These are phyloP conservation scores for Senna siamea DNA, from an alignment of 306 rosid genomes.

Conservation along the genomic window DNA sequence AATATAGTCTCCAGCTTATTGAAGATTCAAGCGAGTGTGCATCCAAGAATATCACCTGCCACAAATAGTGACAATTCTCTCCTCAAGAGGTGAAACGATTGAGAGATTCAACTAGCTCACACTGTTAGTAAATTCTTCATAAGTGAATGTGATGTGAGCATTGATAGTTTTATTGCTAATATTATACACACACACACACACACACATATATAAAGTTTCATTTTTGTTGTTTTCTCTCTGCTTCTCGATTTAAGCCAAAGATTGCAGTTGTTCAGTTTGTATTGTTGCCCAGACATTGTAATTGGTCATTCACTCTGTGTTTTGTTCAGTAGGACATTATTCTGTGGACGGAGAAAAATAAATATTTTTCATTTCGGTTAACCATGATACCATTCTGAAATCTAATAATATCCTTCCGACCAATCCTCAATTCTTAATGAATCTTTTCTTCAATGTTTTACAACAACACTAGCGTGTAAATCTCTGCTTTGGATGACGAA, in stretches of 20 bases:
- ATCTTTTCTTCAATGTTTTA: constrained; percentile 52
- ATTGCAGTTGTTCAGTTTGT: too few species aligned
- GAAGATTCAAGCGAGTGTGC: constrained; percentile 35
- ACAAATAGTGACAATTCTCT: background rate
- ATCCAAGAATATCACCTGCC: constrained; percentile 14
- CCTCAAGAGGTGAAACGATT: constrained; percentile 37
- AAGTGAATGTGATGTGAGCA: background rate
- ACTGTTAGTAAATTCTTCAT: too few species aligned
- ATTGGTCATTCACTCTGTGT: background rate
- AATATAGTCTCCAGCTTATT: constrained; percentile 48
- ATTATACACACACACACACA: too few species aligned
- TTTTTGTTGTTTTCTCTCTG: background rate
- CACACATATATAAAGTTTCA: too few species aligned
- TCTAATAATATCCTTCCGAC: background rate
- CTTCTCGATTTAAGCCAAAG: background rate
- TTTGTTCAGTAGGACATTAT: background rate
- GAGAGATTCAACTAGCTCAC: too few species aligned
- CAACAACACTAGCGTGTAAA: constrained; percentile 59
- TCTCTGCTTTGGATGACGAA: constrained; percentile 79
- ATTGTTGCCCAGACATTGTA: too few species aligned
- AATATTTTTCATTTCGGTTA: too few species aligned
- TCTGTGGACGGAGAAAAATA: background rate
- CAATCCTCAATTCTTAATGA: background rate
- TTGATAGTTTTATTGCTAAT: too few species aligned
- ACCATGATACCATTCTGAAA: background rate